Conservation (phyloP, 345 rosid species). For the Citrus maxima region DNA sequence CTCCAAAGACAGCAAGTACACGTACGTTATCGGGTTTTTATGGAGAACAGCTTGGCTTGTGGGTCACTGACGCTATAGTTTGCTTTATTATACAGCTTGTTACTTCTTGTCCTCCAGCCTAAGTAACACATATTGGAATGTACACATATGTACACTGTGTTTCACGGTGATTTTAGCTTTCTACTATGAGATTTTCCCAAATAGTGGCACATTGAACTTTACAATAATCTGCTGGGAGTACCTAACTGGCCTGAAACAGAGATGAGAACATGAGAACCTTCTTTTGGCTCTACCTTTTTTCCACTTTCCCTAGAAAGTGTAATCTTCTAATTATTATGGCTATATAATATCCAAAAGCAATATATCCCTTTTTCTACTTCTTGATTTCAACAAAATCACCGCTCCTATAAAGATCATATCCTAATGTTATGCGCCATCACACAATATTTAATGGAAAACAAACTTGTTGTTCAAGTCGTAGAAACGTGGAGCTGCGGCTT, state of each 20-base stretch:
- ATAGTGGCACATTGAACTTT: neutral
- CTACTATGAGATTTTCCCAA: neutral
- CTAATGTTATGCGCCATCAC: neutral
- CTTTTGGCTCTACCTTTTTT: neutral
- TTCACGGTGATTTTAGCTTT: neutral
- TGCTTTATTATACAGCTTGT: neutral
- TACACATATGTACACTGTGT: no score
- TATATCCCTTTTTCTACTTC: neutral
- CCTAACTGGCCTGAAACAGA: neutral
- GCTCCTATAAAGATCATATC: neutral
- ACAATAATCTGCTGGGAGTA: neutral
- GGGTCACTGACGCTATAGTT: neutral
- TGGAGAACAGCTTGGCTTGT: neutral
- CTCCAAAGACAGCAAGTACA: constrained; percentile 13
- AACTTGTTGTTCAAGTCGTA: neutral
- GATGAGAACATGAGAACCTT: neutral
- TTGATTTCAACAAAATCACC: neutral
- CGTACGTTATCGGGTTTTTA: neutral
- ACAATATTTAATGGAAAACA: neutral
- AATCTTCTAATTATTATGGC: neutral
- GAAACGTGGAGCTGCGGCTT: constrained; percentile 10
- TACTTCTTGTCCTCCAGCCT: neutral
- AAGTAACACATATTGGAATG: neutral
- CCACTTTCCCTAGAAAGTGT: neutral
- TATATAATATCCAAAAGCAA: neutral